A percentile compares a stretch with the other conserved stretches of the same genome.
Evolutionary conservation across 2,329 filamentous ascomycete species (phyloP).

Genomic region (Nakataea oryzae): DNA sequence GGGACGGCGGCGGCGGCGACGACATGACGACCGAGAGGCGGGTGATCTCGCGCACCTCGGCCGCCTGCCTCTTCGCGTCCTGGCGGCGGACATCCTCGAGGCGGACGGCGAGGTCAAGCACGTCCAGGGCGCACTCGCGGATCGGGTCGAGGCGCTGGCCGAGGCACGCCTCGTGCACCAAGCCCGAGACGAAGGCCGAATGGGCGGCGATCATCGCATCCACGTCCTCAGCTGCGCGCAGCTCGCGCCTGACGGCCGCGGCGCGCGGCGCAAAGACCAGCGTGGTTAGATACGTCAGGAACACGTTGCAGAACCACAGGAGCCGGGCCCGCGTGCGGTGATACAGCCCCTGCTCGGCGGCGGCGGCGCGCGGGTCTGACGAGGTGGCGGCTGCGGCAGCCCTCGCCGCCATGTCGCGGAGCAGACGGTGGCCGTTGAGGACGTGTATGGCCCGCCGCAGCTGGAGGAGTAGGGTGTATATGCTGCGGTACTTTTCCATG

Average conservation of each 20-base stretch:
- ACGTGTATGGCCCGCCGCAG: slow-evolving; percentile 59
- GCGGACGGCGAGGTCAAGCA: slow-evolving; percentile 64
- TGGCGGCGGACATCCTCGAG: slow-evolving; percentile 50
- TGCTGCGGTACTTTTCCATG: slow-evolving; percentile 55
- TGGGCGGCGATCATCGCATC: slow-evolving; percentile 73
- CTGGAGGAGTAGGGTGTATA: slow-evolving; percentile 72
- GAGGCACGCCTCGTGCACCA: slow-evolving; percentile 61
- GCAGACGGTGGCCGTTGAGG: slow-evolving; percentile 44
- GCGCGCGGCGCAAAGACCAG: slow-evolving; percentile 57
- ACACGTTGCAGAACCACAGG: slow-evolving; percentile 64
- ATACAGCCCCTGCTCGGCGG: slow-evolving; percentile 35
- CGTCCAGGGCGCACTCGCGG: slow-evolving; percentile 58
- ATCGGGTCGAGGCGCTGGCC: slow-evolving; percentile 60
- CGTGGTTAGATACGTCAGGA: slow-evolving; percentile 68
- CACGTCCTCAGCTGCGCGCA: slow-evolving; percentile 58
- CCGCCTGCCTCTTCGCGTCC: slow-evolving; percentile 24
- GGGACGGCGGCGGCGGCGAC: slow-evolving; percentile 17
- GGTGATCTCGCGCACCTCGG: slow-evolving; percentile 27
- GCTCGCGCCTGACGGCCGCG: slow-evolving; percentile 40
- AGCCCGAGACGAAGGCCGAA: slow-evolving; percentile 45
- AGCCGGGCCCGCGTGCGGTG: slow-evolving; percentile 57
- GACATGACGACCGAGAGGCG: slow-evolving; percentile 23
- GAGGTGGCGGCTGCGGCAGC: slow-evolving; percentile 1
- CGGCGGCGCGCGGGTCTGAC: slow-evolving; percentile 15
- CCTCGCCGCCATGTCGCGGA: slow-evolving; percentile 26